Conservation (phyloP, 2,329 filamentous ascomycete genomes). For the Sporothrix mexicana region DNA sequence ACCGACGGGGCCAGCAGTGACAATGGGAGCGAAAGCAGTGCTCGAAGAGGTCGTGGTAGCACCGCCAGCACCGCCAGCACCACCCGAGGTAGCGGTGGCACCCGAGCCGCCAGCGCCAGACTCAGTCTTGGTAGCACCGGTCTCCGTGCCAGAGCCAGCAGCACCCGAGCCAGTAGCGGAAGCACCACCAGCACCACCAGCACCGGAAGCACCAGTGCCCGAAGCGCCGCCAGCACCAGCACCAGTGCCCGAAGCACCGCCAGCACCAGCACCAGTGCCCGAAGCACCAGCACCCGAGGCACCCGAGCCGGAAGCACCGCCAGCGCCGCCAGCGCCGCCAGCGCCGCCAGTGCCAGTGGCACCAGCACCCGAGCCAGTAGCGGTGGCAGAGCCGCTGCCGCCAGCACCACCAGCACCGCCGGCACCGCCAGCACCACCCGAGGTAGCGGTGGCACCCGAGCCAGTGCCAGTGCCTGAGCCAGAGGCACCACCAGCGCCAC, state of each 20-base stretch:
- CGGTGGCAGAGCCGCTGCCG: slow-evolving; percentile 26
- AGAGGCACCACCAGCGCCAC: slow-evolving; percentile 18
- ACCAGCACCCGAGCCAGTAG: slow-evolving; percentile 33
- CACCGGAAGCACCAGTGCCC: background rate
- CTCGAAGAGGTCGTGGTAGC: slow-evolving; percentile 32
- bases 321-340: slow-evolving; percentile 37
- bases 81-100: slow-evolving; percentile 23
- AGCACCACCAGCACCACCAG: slow-evolving; percentile 21
- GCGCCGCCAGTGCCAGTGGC: slow-evolving; percentile 26
- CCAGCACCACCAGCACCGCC: slow-evolving; percentile 25
- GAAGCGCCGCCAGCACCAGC: slow-evolving; percentile 5
- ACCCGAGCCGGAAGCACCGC: slow-evolving; percentile 31
- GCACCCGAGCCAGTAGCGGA: background rate
- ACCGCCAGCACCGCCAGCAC: slow-evolving; percentile 32
- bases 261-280: slow-evolving; percentile 26
- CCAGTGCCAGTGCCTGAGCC: slow-evolving; percentile 1
- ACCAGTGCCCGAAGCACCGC: slow-evolving; percentile 31
- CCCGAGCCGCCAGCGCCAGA: background rate
- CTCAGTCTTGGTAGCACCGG: background rate
- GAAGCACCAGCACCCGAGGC: slow-evolving; percentile 33
- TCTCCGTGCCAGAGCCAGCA: background rate
- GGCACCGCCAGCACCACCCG: slow-evolving; percentile 16
- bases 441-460: slow-evolving; percentile 23
- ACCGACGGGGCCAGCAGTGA: slow-evolving; percentile 54
- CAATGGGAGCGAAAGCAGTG: slow-evolving; percentile 45